A percentile compares a stretch with the other conserved stretches of the same genome.
phyloP scores from a whole-genome alignment of 2,329 filamentous ascomycete species.

The Colletotrichum tropicicola region DNA sequence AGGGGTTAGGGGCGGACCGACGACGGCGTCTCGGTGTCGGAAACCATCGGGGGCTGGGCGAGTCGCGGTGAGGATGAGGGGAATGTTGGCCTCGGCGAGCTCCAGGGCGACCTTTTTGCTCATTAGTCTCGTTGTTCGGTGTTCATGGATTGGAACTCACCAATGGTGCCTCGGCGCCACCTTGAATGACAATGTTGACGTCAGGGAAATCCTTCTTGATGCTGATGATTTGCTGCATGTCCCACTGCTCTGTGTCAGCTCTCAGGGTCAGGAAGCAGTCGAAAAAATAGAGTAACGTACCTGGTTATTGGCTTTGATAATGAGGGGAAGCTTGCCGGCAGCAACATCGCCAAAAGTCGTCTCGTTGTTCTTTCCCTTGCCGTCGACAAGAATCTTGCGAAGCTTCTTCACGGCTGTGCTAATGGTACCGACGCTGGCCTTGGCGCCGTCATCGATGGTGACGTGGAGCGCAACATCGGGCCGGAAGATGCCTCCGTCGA shows the following conservation, averaged over 20 bases:
- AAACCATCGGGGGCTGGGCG: constrained; percentile 44
- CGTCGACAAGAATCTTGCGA: constrained; percentile 45
- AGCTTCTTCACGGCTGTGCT: constrained; percentile 41
- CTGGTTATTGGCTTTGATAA: constrained; percentile 43
- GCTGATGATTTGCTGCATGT: constrained; percentile 49
- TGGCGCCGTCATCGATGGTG: constrained; percentile 44
- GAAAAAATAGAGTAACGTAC: neutral
- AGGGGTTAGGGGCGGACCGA: constrained; percentile 51
- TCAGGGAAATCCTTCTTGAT: constrained; percentile 45
- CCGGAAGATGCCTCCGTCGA: constrained; percentile 50
- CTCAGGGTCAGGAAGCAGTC: neutral
- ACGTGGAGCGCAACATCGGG: constrained; percentile 54
- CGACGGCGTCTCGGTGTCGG: constrained; percentile 46
- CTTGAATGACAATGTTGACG: constrained; percentile 47
- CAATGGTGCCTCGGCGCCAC: constrained; percentile 47
- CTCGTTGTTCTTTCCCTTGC: constrained; percentile 42
- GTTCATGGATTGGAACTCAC: constrained; percentile 33
- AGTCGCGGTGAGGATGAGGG: constrained; percentile 51
- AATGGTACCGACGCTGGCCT: constrained; percentile 35
- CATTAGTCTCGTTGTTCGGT: neutral
- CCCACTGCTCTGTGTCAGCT: constrained; percentile 39
- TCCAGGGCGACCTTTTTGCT: constrained; percentile 44
- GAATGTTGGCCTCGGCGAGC: constrained; percentile 48
- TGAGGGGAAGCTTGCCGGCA: constrained; percentile 47
- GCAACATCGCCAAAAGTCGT: constrained; percentile 46